These are phyloP conservation scores for Orbilia ellipsospora DNA, from an alignment of 2,329 filamentous ascomycete genomes.

Conservation along the genomic window DNA sequence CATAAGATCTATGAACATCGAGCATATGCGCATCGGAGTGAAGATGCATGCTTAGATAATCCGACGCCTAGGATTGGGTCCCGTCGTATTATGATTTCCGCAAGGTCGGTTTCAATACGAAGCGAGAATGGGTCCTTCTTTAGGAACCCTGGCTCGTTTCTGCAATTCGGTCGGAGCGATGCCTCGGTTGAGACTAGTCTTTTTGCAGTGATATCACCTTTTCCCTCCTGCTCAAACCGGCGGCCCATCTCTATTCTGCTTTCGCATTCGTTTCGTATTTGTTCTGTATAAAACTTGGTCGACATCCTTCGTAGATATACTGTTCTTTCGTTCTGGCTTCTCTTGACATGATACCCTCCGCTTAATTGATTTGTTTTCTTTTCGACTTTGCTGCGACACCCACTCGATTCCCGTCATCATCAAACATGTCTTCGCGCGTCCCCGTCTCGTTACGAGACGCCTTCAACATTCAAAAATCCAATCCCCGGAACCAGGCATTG, in stretches of 20 bases:
- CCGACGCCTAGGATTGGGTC: not conserved
- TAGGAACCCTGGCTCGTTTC: slow-evolving; percentile 3
- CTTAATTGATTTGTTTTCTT: not conserved
- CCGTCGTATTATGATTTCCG: slow-evolving; percentile 38
- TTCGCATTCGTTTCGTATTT: not conserved
- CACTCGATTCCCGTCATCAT: not conserved
- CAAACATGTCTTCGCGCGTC: slow-evolving; percentile 47
- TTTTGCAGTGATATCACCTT: slow-evolving; percentile 30
- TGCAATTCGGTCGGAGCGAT: slow-evolving; percentile 12
- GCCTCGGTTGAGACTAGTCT: slow-evolving; percentile 51
- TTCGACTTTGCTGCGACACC: slow-evolving; percentile 23
- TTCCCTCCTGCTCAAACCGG: slow-evolving; percentile 48
- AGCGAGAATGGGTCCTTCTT: slow-evolving; percentile 9
- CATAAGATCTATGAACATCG: no score
- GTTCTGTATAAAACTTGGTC: not conserved
- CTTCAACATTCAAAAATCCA: slow-evolving; percentile 49
- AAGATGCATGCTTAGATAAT: no score
- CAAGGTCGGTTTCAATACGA: slow-evolving; percentile 50
- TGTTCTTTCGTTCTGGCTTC: not conserved
- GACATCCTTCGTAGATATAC: slow-evolving; percentile 8
- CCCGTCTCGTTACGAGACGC: slow-evolving; percentile 51
- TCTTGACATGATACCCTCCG: slow-evolving; percentile 26
- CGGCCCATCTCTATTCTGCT: not conserved
- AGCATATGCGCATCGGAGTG: no score
- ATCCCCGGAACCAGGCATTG: slow-evolving; percentile 48